Base-by-base conservation (phyloP, 352 stramenopile species). In the Pythium myriotylum region DNA sequence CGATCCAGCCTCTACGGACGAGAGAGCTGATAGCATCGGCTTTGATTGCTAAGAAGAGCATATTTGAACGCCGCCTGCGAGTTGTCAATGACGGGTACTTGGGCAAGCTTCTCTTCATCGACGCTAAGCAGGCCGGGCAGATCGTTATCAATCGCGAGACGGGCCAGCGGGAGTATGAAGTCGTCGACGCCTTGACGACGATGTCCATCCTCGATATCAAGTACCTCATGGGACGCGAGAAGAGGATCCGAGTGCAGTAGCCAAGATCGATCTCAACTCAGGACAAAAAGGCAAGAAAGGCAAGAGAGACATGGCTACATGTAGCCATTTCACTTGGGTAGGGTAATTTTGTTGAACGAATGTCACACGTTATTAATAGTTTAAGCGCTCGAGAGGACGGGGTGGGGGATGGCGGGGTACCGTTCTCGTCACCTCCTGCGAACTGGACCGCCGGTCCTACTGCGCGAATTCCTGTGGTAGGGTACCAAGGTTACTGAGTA, bases 61-160 rank as follows among this genome's bases (percentile, higher is more conserved):
- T 86, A 45, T 84, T 86, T 14, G 68, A 80, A 0, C 73, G 73
- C 20, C 57, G 68, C 12, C 46, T 86, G 20, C 66, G 52, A 2
- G 37, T 84, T 24, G 72, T 72, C 46, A 59, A 61, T 22, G 68
- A 84, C 6, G 67, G 67, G 6, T 70, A 59, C 10, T 76, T 79
- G 12, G 74, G 74, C 0, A 63, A 55, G 3, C 47, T 83, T 5
- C 64, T 86, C 26, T 45, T 84, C 13, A 48, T 86, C 12, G 77
- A 84, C 32, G 26, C 62, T 20, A 46, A 65, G 14, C 48, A 70
- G 16, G 51, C 67, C 13, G 77, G 77, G 2, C 68, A 65, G 17
- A 67, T 70, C n/a, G n/a, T 40, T 19, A 72, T 65, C 42, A 75
- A 73, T 26, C 26, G 59, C 26, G 48, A 62, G 19, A 71, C 67